Base-by-base conservation (phyloP, 2,329 filamentous ascomycete genomes). In the Lachnellula suecica region DNA sequence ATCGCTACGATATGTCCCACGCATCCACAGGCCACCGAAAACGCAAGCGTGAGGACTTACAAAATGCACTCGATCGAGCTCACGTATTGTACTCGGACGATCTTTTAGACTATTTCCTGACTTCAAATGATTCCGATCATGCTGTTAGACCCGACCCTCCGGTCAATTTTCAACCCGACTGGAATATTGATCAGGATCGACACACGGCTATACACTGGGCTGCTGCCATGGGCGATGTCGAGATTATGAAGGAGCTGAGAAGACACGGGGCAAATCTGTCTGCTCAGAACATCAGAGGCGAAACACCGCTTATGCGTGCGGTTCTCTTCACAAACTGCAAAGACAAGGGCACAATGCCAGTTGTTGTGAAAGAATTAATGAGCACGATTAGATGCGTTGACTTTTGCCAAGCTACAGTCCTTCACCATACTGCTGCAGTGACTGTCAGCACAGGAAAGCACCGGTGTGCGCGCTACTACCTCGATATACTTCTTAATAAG, bases 161-260 rank as follows among this genome's bases (percentile, higher is more conserved):
- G 0, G 76, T 84, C 29, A 88, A 91, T 67, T 96, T 96, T 64
- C 87, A 96, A 66, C 85, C 95, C 5, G 88, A 99, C 70, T 89
- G 90, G 69, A 79, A 87, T n/a, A 97, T 99, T 57, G 94, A 99
- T 68, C 88, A 91, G 40, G 91, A 96, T 63, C 87, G 87, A 9
- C 92, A 97, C 66, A 96, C 91, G 2, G 92, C 93, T 5, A 81
- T 99, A 60, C 94, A 99, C 68, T 99, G 94, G 94, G 94, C 92
- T 17, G 91, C 91, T 48, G 91, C 94, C 22, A 99, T 99, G 93
- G 94, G 94, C 53, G 94, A 97, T 61, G 78, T 97, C 25, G 89
- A 93, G 44, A 89, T 97, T 15, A 90, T 97, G 56, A 91, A 87
- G 69, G 88, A 96, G 69, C 77, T 99, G 17, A 87, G 94, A 62